phyloP scores from a whole-genome alignment of 805 yeast species.

The Metschnikowia henanensis region DNA sequence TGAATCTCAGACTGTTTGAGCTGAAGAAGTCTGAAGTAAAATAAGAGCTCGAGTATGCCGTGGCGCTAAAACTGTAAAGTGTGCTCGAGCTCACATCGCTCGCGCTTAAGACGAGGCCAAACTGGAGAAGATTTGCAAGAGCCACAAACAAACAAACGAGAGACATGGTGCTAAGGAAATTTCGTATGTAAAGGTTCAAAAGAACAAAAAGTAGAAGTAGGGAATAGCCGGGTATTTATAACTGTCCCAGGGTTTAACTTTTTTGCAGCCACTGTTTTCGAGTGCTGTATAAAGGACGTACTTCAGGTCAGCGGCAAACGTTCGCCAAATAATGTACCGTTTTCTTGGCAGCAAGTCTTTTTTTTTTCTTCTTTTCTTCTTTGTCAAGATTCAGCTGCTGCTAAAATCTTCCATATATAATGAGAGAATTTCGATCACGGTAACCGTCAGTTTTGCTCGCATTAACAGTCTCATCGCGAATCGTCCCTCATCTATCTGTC shows the following conservation, averaged over 20 bases:
- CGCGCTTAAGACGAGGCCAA: background rate
- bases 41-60: background rate
- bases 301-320: too few relatives aligned
- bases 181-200: background rate
- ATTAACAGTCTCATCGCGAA: too few relatives aligned
- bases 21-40: background rate
- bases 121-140: background rate
- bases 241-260: background rate
- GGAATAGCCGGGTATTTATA: background rate
- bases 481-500: too few relatives aligned
- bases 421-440: too few relatives aligned
- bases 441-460: too few relatives aligned
- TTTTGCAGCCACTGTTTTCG: background rate
- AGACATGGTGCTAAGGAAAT: background rate
- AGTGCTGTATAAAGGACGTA: too few relatives aligned
- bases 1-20: background rate
- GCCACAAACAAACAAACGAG: slow-evolving; percentile 2
- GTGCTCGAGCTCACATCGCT: background rate
- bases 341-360: too few relatives aligned
- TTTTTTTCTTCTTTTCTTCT: too few relatives aligned
- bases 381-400: too few relatives aligned
- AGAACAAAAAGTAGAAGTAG: background rate
- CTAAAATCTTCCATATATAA: too few relatives aligned
- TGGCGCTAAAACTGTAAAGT: background rate
- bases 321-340: too few relatives aligned